A percentile compares a stretch with the other conserved stretches of the same genome.
Conservation (phyloP, 805 yeast genomes). For the Ogataea henricii region DNA sequence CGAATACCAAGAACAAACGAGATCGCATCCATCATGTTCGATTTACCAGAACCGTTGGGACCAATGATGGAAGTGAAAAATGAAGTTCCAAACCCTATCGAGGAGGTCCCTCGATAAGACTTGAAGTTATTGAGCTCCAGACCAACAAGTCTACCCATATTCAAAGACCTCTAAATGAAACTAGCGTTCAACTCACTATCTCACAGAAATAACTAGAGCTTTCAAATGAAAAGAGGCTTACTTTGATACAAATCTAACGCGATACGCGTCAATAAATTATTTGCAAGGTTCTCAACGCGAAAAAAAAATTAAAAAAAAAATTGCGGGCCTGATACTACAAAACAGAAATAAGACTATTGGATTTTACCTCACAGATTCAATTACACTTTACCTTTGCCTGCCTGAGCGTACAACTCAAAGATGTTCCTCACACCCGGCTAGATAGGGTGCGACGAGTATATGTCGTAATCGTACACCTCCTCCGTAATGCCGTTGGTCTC, state of each 20-base stretch:
- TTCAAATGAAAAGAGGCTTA: background rate
- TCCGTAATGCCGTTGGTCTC: slow-evolving; percentile 39
- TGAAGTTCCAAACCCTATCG: slow-evolving; percentile 80
- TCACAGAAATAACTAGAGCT: background rate
- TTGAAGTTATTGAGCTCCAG: slow-evolving; percentile 85
- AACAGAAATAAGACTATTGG: too few relatives aligned
- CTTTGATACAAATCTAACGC: background rate
- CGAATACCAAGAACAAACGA: slow-evolving; percentile 88
- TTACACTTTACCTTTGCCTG: too few relatives aligned
- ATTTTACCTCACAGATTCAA: too few relatives aligned
- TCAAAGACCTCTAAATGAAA: background rate
- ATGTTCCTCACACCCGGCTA: too few relatives aligned
- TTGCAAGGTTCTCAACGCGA: background rate
- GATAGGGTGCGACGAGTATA: slow-evolving; percentile 12
- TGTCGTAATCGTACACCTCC: slow-evolving; percentile 25
- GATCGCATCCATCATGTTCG: slow-evolving; percentile 95
- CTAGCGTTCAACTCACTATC: too few relatives aligned
- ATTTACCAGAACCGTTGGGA: slow-evolving; percentile 98
- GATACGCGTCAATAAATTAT: background rate
- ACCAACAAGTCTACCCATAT: slow-evolving; percentile 82
- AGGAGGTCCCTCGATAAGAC: slow-evolving; percentile 78
- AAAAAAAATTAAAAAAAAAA: background rate
- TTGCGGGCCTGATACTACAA: background rate
- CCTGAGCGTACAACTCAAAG: too few relatives aligned
- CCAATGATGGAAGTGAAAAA: slow-evolving; percentile 91